Conservation (phyloP, 352 stramenopile species). For the Phytophthora cryptogea region DNA sequence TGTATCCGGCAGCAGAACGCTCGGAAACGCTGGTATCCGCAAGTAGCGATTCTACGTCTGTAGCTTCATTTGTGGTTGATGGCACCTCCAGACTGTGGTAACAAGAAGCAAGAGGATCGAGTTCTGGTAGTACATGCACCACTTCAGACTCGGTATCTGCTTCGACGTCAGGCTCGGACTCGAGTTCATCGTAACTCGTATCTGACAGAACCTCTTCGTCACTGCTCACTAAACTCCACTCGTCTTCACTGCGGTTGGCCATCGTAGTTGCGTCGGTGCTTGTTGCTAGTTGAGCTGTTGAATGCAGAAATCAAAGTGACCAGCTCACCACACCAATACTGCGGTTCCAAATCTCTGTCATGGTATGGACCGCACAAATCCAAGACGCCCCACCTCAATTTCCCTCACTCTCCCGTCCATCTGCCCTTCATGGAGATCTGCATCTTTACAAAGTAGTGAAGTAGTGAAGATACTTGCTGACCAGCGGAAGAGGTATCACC, state of each 20-base stretch:
- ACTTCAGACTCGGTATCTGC: constrained; percentile 26
- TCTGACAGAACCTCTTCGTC: constrained; percentile 34
- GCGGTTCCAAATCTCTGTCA: constrained; percentile 7
- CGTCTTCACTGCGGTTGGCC: constrained; percentile 43
- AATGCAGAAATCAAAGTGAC: constrained; percentile 21
- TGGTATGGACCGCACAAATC: constrained; percentile 20
- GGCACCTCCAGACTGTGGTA: not conserved
- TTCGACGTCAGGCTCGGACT: constrained; percentile 34
- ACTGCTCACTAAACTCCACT: constrained; percentile 63
- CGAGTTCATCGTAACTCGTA: constrained; percentile 38
- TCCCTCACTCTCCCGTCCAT: constrained; percentile 26
- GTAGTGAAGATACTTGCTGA: constrained; percentile 3
- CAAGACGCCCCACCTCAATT: constrained; percentile 17
- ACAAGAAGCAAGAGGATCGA: not conserved
- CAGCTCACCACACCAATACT: not conserved
- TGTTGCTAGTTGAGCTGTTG: constrained; percentile 4
- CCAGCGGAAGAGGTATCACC: constrained; percentile 21
- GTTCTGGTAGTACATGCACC: not conserved
- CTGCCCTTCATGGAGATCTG: constrained; percentile 17
- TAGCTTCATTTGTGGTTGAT: constrained; percentile 7
- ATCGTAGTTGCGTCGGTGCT: constrained; percentile 2
- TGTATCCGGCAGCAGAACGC: constrained; percentile 19
- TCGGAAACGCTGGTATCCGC: constrained; percentile 14
- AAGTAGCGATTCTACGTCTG: constrained; percentile 36
- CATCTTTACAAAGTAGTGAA: constrained; percentile 16